These are phyloP conservation scores for Zygotorulaspora chibaensis DNA, from an alignment of 805 yeast genomes.

Conservation along the genomic window DNA sequence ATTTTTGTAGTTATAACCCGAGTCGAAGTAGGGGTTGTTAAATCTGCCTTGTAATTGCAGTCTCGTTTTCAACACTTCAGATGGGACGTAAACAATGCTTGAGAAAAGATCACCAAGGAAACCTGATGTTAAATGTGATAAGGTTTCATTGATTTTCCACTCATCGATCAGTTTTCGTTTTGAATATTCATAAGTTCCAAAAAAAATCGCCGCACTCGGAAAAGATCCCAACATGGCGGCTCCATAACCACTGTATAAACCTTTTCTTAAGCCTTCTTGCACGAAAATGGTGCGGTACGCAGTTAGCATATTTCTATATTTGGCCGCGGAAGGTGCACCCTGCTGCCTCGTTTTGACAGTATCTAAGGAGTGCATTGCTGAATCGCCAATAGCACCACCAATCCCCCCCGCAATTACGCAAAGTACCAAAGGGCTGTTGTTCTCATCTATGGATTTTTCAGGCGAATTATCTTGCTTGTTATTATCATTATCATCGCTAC, in stretches of 20 bases:
- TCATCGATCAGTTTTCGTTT: constrained; percentile 67
- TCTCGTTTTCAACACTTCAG: constrained; percentile 90
- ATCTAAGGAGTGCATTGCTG: constrained; percentile 91
- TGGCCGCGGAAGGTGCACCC: constrained; percentile 65
- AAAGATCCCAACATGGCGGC: constrained; percentile 92
- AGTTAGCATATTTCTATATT: constrained; percentile 68
- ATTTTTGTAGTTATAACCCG: constrained; percentile 86
- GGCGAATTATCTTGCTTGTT: constrained; percentile 3
- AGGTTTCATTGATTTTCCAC: constrained; percentile 66
- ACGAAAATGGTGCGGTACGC: constrained; percentile 72
- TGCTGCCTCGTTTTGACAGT: constrained; percentile 97
- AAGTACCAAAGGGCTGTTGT: constrained; percentile 42
- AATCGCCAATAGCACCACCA: constrained; percentile 92
- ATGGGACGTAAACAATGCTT: constrained; percentile 86
- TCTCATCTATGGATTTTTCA: constrained; percentile 4
- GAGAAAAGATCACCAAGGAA: constrained; percentile 91
- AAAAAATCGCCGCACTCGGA: constrained; percentile 92
- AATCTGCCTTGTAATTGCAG: constrained; percentile 86
- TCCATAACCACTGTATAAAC: constrained; percentile 86
- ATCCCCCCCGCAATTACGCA: constrained; percentile 87
- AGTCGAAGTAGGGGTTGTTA: constrained; percentile 71
- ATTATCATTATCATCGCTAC: constrained; percentile 8
- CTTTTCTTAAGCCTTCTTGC: constrained; percentile 82
- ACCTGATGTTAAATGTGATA: constrained; percentile 79
- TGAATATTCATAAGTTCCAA: constrained; percentile 80